A percentile compares a stretch with the other conserved stretches of the same genome.
These are phyloP conservation scores for Teratosphaeria viscida DNA, from an alignment of 2,329 filamentous ascomycete genomes.

Conservation along the genomic window DNA sequence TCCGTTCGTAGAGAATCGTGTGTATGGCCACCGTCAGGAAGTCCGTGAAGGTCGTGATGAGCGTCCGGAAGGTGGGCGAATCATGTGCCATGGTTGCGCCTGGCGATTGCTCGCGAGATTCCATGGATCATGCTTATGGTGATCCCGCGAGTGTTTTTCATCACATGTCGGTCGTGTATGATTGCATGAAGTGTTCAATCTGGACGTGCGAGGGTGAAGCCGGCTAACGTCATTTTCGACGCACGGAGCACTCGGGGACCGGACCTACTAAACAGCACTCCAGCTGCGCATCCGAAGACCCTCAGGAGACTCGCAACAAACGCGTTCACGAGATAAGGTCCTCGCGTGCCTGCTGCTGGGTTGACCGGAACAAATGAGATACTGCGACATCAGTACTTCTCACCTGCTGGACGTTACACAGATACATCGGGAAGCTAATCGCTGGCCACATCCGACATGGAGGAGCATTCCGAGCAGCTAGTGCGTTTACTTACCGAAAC, in stretches of 20 bases:
- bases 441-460: slow-evolving; percentile 46
- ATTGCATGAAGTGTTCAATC: too few relatives aligned
- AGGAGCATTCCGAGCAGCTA: slow-evolving; percentile 59
- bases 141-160: not conserved
- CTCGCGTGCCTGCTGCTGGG: not conserved
- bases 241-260: not conserved
- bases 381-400: not conserved
- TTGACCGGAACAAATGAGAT: not conserved
- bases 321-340: not conserved
- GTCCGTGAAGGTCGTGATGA: slow-evolving; percentile 61
- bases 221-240: not conserved
- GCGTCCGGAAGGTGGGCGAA: slow-evolving; percentile 37
- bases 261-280: not conserved
- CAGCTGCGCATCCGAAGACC: not conserved
- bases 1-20: slow-evolving; percentile 73
- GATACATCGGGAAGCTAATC: not conserved
- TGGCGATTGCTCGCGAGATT: not conserved
- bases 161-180: too few relatives aligned
- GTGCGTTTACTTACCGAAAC: slow-evolving; percentile 80
- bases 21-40: slow-evolving; percentile 79
- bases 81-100: slow-evolving; percentile 12
- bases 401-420: not conserved
- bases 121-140: not conserved
- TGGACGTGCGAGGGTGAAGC: not conserved
- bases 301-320: not conserved